A percentile compares a stretch with the other conserved stretches of the same genome.
phyloP scores from a whole-genome alignment of 192 early-diverging fungal species.

The Coemansia sp. region DNA sequence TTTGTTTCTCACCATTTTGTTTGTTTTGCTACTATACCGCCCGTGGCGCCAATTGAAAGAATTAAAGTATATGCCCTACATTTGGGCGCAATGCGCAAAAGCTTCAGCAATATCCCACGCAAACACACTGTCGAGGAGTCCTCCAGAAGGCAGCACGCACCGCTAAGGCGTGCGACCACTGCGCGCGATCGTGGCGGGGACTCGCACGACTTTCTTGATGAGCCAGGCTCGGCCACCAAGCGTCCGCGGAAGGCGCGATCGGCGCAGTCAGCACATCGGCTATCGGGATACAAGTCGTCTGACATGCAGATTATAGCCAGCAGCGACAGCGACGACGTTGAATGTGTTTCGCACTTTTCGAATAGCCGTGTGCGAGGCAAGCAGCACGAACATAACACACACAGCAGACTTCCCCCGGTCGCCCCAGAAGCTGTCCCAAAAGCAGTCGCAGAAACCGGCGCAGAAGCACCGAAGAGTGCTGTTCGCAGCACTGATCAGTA shows the following conservation, averaged over 20 bases:
- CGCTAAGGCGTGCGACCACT: background rate
- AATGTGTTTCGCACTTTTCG: constrained; percentile 14
- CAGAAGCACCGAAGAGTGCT: background rate
- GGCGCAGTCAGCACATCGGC: background rate
- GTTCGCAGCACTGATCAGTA: background rate
- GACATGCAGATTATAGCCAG: constrained; percentile 14
- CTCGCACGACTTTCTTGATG: background rate
- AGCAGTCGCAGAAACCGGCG: background rate
- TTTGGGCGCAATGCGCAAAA: constrained; percentile 12
- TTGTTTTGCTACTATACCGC: too few relatives aligned
- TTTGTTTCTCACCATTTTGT: background rate
- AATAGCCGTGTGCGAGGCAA: background rate
- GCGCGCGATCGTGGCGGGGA: background rate
- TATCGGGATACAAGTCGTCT: background rate
- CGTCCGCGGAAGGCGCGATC: background rate
- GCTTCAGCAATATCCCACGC: background rate
- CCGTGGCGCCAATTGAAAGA: too few relatives aligned
- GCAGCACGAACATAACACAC: background rate
- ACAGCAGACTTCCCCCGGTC: too few relatives aligned
- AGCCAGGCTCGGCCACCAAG: background rate
- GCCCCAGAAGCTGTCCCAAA: too few relatives aligned
- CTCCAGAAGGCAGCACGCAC: background rate
- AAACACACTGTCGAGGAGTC: background rate
- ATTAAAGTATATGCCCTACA: background rate
- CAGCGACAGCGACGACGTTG: constrained; percentile 24